These are phyloP conservation scores for Gastrodia elata DNA, from an alignment of 106 monocot genomes.

Conservation along the genomic window DNA sequence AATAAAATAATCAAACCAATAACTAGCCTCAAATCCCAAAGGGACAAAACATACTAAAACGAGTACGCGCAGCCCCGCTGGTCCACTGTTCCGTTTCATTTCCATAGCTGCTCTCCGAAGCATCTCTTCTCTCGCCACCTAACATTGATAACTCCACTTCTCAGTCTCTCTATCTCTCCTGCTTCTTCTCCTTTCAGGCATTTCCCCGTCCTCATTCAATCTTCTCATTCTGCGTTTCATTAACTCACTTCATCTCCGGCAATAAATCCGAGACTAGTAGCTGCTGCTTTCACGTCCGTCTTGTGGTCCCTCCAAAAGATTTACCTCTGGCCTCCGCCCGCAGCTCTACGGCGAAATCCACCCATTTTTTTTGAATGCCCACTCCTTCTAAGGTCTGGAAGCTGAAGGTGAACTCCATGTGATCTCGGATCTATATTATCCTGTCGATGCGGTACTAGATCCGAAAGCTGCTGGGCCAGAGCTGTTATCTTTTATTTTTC, in stretches of 20 bases:
- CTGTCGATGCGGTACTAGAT: neutral
- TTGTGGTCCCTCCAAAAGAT: neutral
- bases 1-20: no score
- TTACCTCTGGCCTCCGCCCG: neutral
- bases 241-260: neutral
- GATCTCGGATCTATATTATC: neutral
- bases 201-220: neutral
- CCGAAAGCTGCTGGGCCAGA: neutral
- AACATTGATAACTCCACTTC: slow-evolving; percentile 9
- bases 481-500: neutral
- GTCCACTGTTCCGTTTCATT: neutral
- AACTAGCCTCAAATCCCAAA: no score
- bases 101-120: neutral
- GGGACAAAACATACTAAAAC: no score
- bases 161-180: neutral
- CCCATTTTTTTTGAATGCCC: no score
- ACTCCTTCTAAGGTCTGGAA: neutral
- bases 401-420: neutral
- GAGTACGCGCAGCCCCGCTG: no score
- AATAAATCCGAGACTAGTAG: neutral
- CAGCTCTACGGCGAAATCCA: neutral
- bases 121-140: slow-evolving; percentile 2
- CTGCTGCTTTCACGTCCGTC: neutral
- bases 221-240: neutral
- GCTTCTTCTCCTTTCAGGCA: neutral